Conservation (phyloP, 306 rosid genomes). For the Hylodesmum podocarpum region DNA sequence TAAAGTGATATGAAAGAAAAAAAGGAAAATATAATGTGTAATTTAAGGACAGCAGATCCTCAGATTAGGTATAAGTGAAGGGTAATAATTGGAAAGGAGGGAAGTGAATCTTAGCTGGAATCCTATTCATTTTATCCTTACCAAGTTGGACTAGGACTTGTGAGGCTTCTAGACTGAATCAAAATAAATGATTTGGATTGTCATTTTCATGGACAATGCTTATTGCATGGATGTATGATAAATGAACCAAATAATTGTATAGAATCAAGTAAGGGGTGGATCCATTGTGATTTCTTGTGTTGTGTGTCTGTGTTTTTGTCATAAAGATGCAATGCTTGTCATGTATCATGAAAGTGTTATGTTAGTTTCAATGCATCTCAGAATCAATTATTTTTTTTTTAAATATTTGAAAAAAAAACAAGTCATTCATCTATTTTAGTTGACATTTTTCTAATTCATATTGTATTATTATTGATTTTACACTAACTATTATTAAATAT, state of each 20-base stretch:
- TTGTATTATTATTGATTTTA: too few species aligned
- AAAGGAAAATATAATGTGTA: not conserved
- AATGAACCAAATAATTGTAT: not conserved
- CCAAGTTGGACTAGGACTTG: constrained; percentile 31
- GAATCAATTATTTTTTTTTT: not conserved
- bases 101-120: constrained; percentile 26
- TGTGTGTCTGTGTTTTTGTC: constrained; percentile 19
- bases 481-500: too few species aligned
- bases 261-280: not conserved
- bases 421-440: too few species aligned
- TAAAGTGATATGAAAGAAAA: too few species aligned
- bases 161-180: constrained; percentile 25
- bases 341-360: not conserved
- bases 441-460: too few species aligned
- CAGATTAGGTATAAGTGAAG: too few species aligned
- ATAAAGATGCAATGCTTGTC: constrained; percentile 6
- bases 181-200: constrained; percentile 22
- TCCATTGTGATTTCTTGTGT: not conserved
- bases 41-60: too few species aligned
- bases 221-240: not conserved
- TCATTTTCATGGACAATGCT: constrained; percentile 36
- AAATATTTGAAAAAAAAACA: too few species aligned
- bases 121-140: not conserved
- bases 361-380: not conserved
- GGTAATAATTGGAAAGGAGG: not conserved